Percentiles rank a stretch among this genome's conserved stretches.
Conservation (phyloP, 306 rosid species). For the Quercus variabilis region DNA sequence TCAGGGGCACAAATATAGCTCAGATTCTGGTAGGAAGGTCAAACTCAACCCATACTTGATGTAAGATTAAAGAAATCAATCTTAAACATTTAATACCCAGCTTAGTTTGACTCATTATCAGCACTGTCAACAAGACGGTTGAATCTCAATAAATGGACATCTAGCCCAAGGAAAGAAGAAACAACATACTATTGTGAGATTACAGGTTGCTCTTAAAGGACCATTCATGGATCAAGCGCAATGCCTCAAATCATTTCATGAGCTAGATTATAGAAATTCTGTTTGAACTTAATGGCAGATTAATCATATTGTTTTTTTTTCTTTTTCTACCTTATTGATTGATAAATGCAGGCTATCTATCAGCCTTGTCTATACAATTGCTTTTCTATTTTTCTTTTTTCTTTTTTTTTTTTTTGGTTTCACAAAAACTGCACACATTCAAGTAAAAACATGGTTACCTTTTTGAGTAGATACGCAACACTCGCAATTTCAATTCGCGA, state of each 20-base stretch:
- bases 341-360: background rate
- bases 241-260: background rate
- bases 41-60: background rate
- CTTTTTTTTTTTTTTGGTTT: background rate
- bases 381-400: too few species aligned
- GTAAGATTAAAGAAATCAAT: background rate
- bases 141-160: background rate
- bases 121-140: background rate
- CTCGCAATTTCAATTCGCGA: constrained; percentile 56
- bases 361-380: background rate
- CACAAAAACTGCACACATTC: constrained; percentile 2
- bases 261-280: background rate
- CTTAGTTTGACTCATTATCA: background rate
- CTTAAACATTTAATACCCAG: background rate
- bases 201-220: background rate
- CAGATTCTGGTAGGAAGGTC: too few species aligned
- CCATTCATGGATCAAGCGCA: background rate
- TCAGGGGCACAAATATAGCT: too few species aligned
- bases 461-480: constrained; percentile 64
- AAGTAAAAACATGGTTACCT: constrained; percentile 37
- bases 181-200: background rate
- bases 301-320: background rate
- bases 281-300: background rate
- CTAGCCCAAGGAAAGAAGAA: background rate
- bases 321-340: background rate